Evolutionary conservation across 768 basidiomycete species (phyloP), one percentile per base, ranked within the genome.

Genomic region (Suillus occidentalis): DNA sequence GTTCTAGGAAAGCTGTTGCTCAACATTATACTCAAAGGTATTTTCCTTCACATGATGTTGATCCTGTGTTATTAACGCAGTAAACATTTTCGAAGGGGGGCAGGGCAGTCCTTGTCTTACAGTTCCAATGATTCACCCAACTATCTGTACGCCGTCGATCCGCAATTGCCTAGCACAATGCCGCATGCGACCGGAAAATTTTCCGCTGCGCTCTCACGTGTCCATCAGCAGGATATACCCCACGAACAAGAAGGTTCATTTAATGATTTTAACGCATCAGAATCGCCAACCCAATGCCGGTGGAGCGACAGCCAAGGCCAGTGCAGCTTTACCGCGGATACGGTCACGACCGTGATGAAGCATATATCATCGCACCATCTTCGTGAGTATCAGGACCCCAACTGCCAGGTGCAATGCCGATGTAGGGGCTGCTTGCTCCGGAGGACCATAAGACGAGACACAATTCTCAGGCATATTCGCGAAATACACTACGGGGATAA

Each of bases 401-500:
- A 34, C 20, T 34, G 53, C 20, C 53, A 36, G 20, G 53, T 55
- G 34, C 53, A 20, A 36, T 55, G 53, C n/a, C 53, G 31, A n/a
- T 55, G 53, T 34, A 36, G 34, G 12, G 53, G 53, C 6, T 55
- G 53, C 34, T 12, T 36, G 31, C 53, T 55, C 34, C 53, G 0
- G 31, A 55, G 34, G 20, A 55, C 53, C 20, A 55, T 55, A 55
- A 34, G 53, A n/a, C 31, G 53, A 34, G 53, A 55, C 34, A 55
- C 31, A n/a, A 55, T 55, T 7, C 53, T 34, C 20, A 34, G 53
- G 20, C 53, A 55, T n/a, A 55, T 55, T 34, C 53, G 53, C 20
- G 53, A 55, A 55, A 55, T 36, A n/a, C 53, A 55, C 6, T 55
- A 55, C 12, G 31, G 53, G 20, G 53, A 55, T 34, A 55, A 55